Evolutionary conservation across 1,284 basidiomycete genomes (phyloP), one percentile per base, ranked within the genome.

Genomic region (Agaricales sp.): DNA sequence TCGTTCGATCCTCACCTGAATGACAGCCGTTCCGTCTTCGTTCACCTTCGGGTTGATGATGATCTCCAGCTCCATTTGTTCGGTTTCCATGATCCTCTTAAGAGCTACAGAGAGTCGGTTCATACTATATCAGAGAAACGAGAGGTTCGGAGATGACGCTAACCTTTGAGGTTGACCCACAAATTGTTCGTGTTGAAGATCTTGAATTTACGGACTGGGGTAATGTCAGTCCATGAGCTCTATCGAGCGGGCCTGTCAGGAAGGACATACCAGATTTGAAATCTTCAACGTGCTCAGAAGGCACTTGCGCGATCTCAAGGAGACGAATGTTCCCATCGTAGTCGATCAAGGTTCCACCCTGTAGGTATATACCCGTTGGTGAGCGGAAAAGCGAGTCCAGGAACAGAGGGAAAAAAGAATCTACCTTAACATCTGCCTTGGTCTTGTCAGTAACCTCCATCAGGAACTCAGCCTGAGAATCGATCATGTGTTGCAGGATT

Each of bases 371-470:
- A n/a, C n/a, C n/a, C n/a, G 30, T 23, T 8, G 8, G 30, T 35
- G 8, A 35, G 30, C 30, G 16, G 6, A 23, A 22, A 50, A 41
- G 46, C 51, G 50, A 16, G 14, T n/a, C 45, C 24, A 49, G 19
- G n/a, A n/a, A 45, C 43, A 43, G 41, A 45, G 11, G 38, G 8
- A 37, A 50, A 23, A 45, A 38, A 21, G 24, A 21, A 52, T 52
- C 19, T 53, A 67, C 74, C 76, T 99, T 99, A 72, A 99, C 87
- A 67, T 99, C 95, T 52, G 96, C 96, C 78, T 99, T 99, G 64
- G 96, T 99, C 83, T 99, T 99, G 78, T 99, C 94, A 3, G 96
- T 99, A 56, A 99, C 93, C 71, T 99, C 95, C 93, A 96, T 96
- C 64, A 97, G 67, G 74, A 95, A 96, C 69, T 95, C 92, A 46